Conservation (phyloP, 169 alveolate species). For the Theileria sp. region DNA sequence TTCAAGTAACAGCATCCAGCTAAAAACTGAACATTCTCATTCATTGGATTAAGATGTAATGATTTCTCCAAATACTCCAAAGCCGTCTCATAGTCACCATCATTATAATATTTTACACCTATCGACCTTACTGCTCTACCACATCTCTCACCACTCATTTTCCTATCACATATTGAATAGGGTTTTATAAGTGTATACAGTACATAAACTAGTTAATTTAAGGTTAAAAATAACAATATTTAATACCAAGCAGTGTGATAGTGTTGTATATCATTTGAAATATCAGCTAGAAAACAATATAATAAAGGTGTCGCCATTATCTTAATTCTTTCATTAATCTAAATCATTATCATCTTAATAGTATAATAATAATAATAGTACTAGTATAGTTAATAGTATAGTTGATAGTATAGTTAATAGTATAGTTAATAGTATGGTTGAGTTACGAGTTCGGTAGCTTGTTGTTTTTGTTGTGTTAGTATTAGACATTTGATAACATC, state of each 20-base stretch:
- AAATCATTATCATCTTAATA: neutral
- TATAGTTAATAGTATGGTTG: neutral
- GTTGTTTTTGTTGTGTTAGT: slow-evolving; percentile 68
- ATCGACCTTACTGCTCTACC: slow-evolving; percentile 76
- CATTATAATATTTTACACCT: slow-evolving; percentile 67
- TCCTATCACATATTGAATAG: slow-evolving; percentile 17
- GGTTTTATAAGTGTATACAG: neutral
- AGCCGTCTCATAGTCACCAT: slow-evolving; percentile 58
- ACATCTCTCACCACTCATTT: slow-evolving; percentile 62
- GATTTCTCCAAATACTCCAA: slow-evolving; percentile 64
- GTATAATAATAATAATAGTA: too few species aligned
- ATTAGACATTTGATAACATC: slow-evolving; percentile 76
- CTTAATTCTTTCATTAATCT: slow-evolving; percentile 52
- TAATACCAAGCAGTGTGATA: slow-evolving; percentile 71
- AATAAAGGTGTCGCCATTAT: slow-evolving; percentile 63
- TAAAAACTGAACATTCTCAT: slow-evolving; percentile 65
- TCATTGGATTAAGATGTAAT: slow-evolving; percentile 69
- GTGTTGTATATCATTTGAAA: slow-evolving; percentile 56
- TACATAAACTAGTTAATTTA: neutral
- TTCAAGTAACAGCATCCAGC: slow-evolving; percentile 75
- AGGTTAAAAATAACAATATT: neutral
- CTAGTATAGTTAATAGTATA: too few species aligned
- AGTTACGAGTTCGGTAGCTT: slow-evolving; percentile 73
- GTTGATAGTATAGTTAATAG: too few species aligned
- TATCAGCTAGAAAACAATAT: slow-evolving; percentile 71